Conservation (phyloP, 352 stramenopile species). For the Phytophthora sp. region DNA sequence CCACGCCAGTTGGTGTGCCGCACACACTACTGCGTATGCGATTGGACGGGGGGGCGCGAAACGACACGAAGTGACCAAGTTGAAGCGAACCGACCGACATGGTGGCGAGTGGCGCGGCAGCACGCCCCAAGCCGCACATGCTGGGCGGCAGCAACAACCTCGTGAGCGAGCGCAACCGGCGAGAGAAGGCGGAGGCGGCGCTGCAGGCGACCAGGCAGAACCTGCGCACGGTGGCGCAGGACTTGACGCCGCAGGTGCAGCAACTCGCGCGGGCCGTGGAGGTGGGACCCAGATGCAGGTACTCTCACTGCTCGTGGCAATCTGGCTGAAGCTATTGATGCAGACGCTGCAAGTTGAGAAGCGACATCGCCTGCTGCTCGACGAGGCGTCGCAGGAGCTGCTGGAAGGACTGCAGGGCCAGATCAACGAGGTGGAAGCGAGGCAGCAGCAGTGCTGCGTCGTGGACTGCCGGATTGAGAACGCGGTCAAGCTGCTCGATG, state of each 20-base stretch:
- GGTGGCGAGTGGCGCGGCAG: neutral
- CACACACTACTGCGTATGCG: neutral
- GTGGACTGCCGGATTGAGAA: constrained; percentile 41
- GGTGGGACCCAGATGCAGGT: too few species aligned
- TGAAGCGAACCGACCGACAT: constrained; percentile 5
- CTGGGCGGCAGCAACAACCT: constrained; percentile 77
- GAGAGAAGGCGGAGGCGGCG: constrained; percentile 55
- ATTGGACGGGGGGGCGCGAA: neutral
- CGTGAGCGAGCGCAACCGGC: constrained; percentile 56
- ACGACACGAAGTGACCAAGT: constrained; percentile 13
- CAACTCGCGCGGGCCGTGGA: constrained; percentile 54
- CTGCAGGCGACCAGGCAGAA: constrained; percentile 42
- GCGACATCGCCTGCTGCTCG: constrained; percentile 56
- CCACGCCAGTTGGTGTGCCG: neutral
- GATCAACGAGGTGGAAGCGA: constrained; percentile 45
- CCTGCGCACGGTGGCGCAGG: constrained; percentile 42
- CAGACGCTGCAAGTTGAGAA: constrained; percentile 69
- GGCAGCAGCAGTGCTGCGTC: constrained; percentile 32
- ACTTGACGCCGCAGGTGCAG: constrained; percentile 57
- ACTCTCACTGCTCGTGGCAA: neutral
- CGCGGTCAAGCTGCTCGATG: constrained; percentile 31
- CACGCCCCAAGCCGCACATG: constrained; percentile 41
- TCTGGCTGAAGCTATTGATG: neutral
- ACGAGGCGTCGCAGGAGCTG: constrained; percentile 64
- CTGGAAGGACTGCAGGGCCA: constrained; percentile 62